Percentiles rank a stretch among this genome's conserved stretches.
phyloP scores from a whole-genome alignment of 116 monocot genomes.

The Posidonia oceanica region DNA sequence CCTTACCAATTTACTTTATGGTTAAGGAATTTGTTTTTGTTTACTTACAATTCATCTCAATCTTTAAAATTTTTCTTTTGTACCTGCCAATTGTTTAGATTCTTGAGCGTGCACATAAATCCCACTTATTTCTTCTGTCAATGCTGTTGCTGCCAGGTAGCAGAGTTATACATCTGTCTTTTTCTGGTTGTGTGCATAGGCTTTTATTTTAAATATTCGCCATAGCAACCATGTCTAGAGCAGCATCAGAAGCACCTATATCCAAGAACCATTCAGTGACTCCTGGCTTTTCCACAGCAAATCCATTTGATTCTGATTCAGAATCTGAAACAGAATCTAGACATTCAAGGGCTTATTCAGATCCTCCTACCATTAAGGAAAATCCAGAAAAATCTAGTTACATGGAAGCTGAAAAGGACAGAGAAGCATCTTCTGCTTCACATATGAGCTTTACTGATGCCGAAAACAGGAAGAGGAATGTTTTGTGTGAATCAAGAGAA shows the following conservation, averaged over 20 bases:
- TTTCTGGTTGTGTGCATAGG: too few species aligned
- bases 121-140: too few species aligned
- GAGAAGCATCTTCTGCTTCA: conserved; percentile 9
- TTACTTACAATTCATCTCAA: too few species aligned
- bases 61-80: too few species aligned
- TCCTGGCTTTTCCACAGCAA: not conserved
- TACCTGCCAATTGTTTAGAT: too few species aligned
- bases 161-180: too few species aligned
- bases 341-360: not conserved
- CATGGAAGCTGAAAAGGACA: conserved; percentile 10
- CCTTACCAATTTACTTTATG: too few species aligned
- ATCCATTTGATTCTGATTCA: conserved; percentile 5
- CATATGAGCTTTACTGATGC: not conserved
- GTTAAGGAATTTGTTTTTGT: too few species aligned
- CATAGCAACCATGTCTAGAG: not conserved
- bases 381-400: not conserved
- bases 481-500: conserved; percentile 4
- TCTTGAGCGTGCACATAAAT: too few species aligned
- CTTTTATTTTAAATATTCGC: not conserved
- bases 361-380: conserved; percentile 1
- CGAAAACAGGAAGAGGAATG: too few species aligned
- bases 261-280: not conserved
- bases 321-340: conserved; percentile 1
- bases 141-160: too few species aligned
- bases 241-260: not conserved